These are phyloP conservation scores for Medicago lupulina DNA, from an alignment of 306 rosid species.

Conservation along the genomic window DNA sequence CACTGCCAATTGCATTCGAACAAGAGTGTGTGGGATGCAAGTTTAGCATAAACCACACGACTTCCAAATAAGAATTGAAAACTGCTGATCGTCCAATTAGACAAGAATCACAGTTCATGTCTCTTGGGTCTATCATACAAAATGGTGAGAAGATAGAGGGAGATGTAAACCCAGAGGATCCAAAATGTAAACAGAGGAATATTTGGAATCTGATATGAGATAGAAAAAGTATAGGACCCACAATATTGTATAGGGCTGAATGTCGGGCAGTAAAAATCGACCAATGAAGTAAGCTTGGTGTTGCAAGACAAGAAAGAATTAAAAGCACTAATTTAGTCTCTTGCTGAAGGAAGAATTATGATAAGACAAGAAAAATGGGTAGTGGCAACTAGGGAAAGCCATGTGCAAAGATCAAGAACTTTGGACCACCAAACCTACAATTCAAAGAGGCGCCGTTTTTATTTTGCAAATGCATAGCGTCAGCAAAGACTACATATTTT, in stretches of 20 bases:
- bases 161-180: constrained; percentile 8
- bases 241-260: background rate
- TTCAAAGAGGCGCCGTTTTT: background rate
- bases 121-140: background rate
- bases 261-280: background rate
- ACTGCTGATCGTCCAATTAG: background rate
- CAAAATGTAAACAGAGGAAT: constrained; percentile 9
- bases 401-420: background rate
- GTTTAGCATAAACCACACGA: background rate
- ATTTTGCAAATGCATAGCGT: background rate
- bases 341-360: background rate
- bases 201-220: background rate
- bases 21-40: background rate
- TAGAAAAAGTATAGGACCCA: background rate
- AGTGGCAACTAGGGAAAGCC: background rate
- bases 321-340: background rate
- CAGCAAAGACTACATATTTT: background rate
- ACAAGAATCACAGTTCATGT: background rate
- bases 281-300: background rate
- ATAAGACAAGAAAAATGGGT: background rate
- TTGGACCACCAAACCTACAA: background rate
- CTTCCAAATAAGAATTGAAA: background rate
- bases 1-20: constrained; percentile 5
- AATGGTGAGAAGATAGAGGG: background rate
- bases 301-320: background rate